phyloP scores from a whole-genome alignment of 306 rosid genomes.

The Neltuma alba region DNA sequence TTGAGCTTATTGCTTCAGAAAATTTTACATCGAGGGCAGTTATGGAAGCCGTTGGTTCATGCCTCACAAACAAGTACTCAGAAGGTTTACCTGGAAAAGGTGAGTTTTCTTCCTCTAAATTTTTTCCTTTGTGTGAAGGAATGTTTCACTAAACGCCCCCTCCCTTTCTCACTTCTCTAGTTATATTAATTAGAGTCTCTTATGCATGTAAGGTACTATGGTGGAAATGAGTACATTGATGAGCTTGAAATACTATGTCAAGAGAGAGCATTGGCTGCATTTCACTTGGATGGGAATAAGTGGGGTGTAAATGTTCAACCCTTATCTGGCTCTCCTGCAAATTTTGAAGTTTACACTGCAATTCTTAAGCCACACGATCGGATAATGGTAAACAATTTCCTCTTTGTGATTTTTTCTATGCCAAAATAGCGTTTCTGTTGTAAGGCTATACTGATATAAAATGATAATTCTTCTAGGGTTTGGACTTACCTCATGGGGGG shows the following conservation, averaged over 20 bases:
- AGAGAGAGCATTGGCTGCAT: slow-evolving; percentile 85
- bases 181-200: slow-evolving; percentile 15
- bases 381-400: slow-evolving; percentile 67
- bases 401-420: slow-evolving; percentile 3
- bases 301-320: slow-evolving; percentile 99
- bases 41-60: slow-evolving; percentile 98
- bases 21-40: slow-evolving; percentile 92
- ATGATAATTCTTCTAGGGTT: slow-evolving; percentile 59
- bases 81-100: slow-evolving; percentile 99
- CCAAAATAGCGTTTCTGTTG: neutral
- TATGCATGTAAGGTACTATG: slow-evolving; percentile 70
- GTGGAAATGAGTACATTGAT: slow-evolving; percentile 93
- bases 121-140: neutral
- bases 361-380: slow-evolving; percentile 92
- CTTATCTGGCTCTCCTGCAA: slow-evolving; percentile 94
- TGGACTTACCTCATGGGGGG: slow-evolving; percentile 98
- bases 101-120: slow-evolving; percentile 25
- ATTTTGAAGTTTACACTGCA: slow-evolving; percentile 94
- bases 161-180: slow-evolving; percentile 2
- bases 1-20: slow-evolving; percentile 98
- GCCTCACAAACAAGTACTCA: slow-evolving; percentile 93
- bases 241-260: slow-evolving; percentile 91
- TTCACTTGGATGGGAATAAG: slow-evolving; percentile 65
- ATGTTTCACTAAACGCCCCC: neutral
- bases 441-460: slow-evolving; percentile 19